Conservation (phyloP, 2,329 filamentous ascomycete genomes). For the Akanthomyces lecanii region DNA sequence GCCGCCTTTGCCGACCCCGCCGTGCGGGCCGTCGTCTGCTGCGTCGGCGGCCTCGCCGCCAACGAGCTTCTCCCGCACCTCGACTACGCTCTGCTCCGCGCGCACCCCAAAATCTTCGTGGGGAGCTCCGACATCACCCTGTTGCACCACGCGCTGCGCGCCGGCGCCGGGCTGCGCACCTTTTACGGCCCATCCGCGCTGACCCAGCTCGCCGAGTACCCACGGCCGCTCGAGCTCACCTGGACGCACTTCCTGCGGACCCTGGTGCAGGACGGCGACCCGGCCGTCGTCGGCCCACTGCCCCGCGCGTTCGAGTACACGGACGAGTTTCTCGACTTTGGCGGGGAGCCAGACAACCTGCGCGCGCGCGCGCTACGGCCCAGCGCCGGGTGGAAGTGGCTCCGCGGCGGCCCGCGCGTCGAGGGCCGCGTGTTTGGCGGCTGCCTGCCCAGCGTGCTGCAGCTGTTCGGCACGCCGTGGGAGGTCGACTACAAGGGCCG, state of each 20-base stretch:
- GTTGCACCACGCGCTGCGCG: constrained; percentile 39
- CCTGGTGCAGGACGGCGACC: constrained; percentile 30
- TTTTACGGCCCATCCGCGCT: constrained; percentile 40
- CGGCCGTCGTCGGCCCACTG: constrained; percentile 28
- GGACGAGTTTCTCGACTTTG: constrained; percentile 23
- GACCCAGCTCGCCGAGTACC: constrained; percentile 31
- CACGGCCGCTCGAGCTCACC: constrained; percentile 25
- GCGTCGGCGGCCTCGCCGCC: constrained; percentile 35
- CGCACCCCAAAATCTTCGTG: constrained; percentile 39
- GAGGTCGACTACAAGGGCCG: constrained; percentile 29
- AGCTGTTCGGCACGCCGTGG: constrained; percentile 27
- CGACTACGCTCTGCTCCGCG: constrained; percentile 32
- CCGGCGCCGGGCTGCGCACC: constrained; percentile 35
- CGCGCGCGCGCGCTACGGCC: constrained; percentile 28
- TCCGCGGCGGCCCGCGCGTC: constrained; percentile 29
- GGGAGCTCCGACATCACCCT: constrained; percentile 40
- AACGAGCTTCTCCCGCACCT: constrained; percentile 38
- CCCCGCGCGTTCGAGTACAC: constrained; percentile 30
- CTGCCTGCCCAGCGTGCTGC: constrained; percentile 32
- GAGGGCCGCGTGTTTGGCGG: constrained; percentile 43
- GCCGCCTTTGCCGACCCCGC: constrained; percentile 34
- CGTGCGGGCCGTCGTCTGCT: constrained; percentile 36
- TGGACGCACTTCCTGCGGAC: constrained; percentile 29
- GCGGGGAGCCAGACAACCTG: constrained; percentile 22
- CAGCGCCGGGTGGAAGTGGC: constrained; percentile 33